A percentile compares a stretch with the other conserved stretches of the same genome.
Evolutionary conservation across 805 yeast species (phyloP).

Genomic region (Yarrowia osloensis): DNA sequence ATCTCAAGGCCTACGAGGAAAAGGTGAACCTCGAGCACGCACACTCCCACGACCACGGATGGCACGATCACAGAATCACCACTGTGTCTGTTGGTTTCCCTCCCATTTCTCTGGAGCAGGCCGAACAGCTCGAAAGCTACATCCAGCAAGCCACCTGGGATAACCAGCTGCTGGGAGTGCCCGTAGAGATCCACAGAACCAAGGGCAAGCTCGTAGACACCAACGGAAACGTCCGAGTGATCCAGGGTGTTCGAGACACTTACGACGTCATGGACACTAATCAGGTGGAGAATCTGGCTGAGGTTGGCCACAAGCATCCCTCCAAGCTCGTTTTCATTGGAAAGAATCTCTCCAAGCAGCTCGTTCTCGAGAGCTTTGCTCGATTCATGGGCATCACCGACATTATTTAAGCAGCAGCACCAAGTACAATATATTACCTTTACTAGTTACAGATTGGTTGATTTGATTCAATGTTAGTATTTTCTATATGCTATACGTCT

Average conservation of each 20-base stretch:
- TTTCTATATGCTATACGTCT: slow-evolving; percentile 13
- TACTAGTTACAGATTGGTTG: no score
- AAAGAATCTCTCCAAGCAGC: slow-evolving; percentile 51
- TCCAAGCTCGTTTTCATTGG: slow-evolving; percentile 79
- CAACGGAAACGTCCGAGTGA: slow-evolving; percentile 51
- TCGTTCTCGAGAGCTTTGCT: slow-evolving; percentile 30
- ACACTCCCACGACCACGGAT: slow-evolving; percentile 34
- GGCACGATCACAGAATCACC: slow-evolving; percentile 47
- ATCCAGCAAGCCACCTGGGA: slow-evolving; percentile 81
- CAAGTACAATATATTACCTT: no score
- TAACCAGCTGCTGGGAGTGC: slow-evolving; percentile 46
- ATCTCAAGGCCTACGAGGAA: slow-evolving; percentile 74
- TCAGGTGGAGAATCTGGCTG: slow-evolving; percentile 36
- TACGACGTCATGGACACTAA: slow-evolving; percentile 68
- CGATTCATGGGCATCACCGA: slow-evolving; percentile 1
- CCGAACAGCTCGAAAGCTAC: slow-evolving; percentile 56
- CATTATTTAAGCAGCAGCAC: neutral
- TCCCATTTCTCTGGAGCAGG: slow-evolving; percentile 45
- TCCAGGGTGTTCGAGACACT: slow-evolving; percentile 93
- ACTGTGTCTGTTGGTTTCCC: slow-evolving; percentile 56
- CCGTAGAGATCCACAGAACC: slow-evolving; percentile 72
- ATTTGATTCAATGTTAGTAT: neutral
- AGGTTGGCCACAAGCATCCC: slow-evolving; percentile 43
- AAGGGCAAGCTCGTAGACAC: slow-evolving; percentile 67
- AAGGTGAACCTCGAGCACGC: slow-evolving; percentile 34